phyloP scores from a whole-genome alignment of 148 eudicot species.

The Rhododendron kiyosumense region DNA sequence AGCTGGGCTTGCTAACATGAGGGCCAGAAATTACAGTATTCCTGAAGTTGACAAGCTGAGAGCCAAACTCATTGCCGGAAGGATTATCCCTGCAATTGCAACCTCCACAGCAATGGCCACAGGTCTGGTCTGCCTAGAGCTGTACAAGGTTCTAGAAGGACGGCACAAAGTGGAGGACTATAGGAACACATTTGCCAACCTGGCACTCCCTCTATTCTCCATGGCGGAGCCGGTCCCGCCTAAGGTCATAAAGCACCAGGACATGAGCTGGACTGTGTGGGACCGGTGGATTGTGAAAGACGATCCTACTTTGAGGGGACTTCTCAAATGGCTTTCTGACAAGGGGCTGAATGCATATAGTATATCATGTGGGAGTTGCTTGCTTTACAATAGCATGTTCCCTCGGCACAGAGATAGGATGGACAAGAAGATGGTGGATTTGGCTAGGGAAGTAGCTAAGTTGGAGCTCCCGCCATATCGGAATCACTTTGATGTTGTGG shows the following conservation, averaged over 20 bases:
- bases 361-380: constrained; percentile 69
- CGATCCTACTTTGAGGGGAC: constrained; percentile 59
- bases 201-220: constrained; percentile 83
- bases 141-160: constrained; percentile 73
- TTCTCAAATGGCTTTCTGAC: constrained; percentile 58
- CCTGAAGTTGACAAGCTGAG: constrained; percentile 88
- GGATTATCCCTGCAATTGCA: constrained; percentile 91
- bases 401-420: constrained; percentile 71
- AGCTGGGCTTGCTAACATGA: constrained; percentile 81
- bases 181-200: constrained; percentile 81
- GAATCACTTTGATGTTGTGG: constrained; percentile 72
- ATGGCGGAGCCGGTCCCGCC: constrained; percentile 87
- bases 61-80: constrained; percentile 88
- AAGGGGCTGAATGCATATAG: constrained; percentile 78
- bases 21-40: constrained; percentile 86
- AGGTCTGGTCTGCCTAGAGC: constrained; percentile 87
- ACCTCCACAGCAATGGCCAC: constrained; percentile 90
- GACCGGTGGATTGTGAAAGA: constrained; percentile 69
- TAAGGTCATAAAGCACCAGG: constrained; percentile 67
- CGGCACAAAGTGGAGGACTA: constrained; percentile 74
- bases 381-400: constrained; percentile 81
- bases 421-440: constrained; percentile 69
- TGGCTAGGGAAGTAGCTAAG: constrained; percentile 79
- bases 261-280: constrained; percentile 90
- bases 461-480: constrained; percentile 66